Base-by-base conservation (phyloP, 148 eudicot species). In the Amaranthus hypochondriacus region DNA sequence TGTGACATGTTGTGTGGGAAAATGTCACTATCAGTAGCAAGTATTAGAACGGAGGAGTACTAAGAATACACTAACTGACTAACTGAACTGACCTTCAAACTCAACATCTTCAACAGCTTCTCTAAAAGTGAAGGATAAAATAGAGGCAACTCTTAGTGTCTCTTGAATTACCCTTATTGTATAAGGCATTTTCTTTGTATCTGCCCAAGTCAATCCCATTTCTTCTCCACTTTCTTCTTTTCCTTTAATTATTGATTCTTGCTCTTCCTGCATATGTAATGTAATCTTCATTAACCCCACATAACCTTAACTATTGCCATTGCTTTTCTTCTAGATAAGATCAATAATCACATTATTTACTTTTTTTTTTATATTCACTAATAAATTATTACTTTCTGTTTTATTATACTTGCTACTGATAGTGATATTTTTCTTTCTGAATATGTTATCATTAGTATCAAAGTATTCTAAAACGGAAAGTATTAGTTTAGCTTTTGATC, bases 41-140 rank as follows among this genome's bases (percentile, higher is more conserved):
- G 18, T 18, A 18, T 18, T 18, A 18, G 18, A 18, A 18, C 18
- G 18, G 18, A 18, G 18, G 18, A 18, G 46, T 7, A 7, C 9
- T 9, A 62, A 4, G 5, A 42, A 5, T 1, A 43, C 3, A 43
- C 3, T 5, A 7, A 9, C 42, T 4, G 49, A 53, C 7, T 14
- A 7, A 43, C 28, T 39, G 28, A 7, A 72, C 72, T 78, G 55
- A 90, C 97, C 97, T 84, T 95, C 85, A 82, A 86, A 90, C 70
- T 92, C 99, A 81, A 95, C 97, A 89, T 95, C 99, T 66, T 95
- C 87, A 75, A 95, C 96, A 55, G 99, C 99, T 83, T 95, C 99
- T 75, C 99, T 90, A 76, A 95, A 95, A 42, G 99, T 95, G 55
- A 95, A 95, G 58, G 96, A 90, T 60, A 95, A 70, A 54, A 95